These are phyloP conservation scores for Xylaria arbuscula DNA, from an alignment of 2,329 filamentous ascomycete genomes.

Conservation along the genomic window DNA sequence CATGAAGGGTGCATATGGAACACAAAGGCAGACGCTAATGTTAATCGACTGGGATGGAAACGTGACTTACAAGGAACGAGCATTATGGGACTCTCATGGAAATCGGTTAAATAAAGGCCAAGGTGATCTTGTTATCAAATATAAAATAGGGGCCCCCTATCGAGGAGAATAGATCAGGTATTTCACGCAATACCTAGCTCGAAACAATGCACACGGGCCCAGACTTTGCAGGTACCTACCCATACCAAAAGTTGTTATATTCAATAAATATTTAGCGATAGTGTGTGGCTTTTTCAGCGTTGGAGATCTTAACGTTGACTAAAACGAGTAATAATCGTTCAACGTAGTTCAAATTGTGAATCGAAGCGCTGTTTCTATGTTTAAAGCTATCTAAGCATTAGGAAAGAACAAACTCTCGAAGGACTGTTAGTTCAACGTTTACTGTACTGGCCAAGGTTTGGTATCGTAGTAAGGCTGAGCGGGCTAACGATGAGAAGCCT, in stretches of 20 bases:
- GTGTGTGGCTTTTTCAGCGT: no score
- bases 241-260: no score
- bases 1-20: conserved; percentile 71
- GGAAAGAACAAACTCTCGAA: no score
- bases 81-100: conserved; percentile 69
- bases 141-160: conserved; percentile 61
- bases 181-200: background rate
- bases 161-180: conserved; percentile 13
- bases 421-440: no score
- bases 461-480: background rate
- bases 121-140: conserved; percentile 67
- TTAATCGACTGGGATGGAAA: conserved; percentile 72
- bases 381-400: no score
- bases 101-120: conserved; percentile 64
- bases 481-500: background rate
- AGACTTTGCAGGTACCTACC: background rate
- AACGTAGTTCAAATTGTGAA: no score
- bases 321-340: no score
- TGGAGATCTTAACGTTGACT: no score
- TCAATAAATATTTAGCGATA: no score
- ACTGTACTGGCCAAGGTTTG: background rate
- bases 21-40: conserved; percentile 72
- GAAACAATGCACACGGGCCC: background rate
- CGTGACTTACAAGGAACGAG: conserved; percentile 68
- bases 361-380: no score